Evolutionary conservation across 2,329 filamentous ascomycete genomes (phyloP), one percentile per base, ranked within the genome.

Genomic region (Botrytis deweyae): DNA sequence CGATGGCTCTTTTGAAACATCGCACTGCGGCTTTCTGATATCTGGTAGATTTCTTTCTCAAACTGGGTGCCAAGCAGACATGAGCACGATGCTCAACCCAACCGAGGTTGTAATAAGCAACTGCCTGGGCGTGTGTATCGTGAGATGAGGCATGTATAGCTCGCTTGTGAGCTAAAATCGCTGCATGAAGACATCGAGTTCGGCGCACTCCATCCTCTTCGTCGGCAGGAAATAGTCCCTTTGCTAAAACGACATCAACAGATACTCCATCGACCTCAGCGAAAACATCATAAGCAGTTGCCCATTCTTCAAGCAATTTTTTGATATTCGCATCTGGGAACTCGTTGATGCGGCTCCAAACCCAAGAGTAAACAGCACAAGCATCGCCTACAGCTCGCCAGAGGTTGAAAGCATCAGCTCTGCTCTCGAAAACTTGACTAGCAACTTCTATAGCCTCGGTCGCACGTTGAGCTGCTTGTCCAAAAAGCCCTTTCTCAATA

Each of bases 61-160:
- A 79, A 4, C 83, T 80, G 1, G 81, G 81, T 52, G 87, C 87
- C 33, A 93, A 85, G 79, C 90, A 93, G 18, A 86, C 84, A 80
- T 97, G 93, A 0, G 94, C 93, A 63, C 92, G 89, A 80, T 96
- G 90, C 81, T 99, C 96, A 1, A 93, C 93, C 93, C 95, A 98
- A 61, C 96, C 96, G 29, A 99, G 86, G 79, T 99, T 99, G 83
- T 97, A 99, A 87, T 95, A 96, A 0, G 95, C 93, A n/a, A 98
- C 93, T 1, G 96, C 93, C 82, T 97, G 95, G 5, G 95, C 95
- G 81, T 98, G 93, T 12, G 89, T 81, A 80, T 99, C 95, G 74
- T 90, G 85, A 0, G 90, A 85, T 25, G 91, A 92, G 58, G 90
- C 88, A 77, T 92, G 85, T 22, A 98, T 90, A 12, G 94, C 94